Evolutionary conservation across 2,329 filamentous ascomycete genomes (phyloP).

Genomic region (Dryadomyces quercus-mongolicae): DNA sequence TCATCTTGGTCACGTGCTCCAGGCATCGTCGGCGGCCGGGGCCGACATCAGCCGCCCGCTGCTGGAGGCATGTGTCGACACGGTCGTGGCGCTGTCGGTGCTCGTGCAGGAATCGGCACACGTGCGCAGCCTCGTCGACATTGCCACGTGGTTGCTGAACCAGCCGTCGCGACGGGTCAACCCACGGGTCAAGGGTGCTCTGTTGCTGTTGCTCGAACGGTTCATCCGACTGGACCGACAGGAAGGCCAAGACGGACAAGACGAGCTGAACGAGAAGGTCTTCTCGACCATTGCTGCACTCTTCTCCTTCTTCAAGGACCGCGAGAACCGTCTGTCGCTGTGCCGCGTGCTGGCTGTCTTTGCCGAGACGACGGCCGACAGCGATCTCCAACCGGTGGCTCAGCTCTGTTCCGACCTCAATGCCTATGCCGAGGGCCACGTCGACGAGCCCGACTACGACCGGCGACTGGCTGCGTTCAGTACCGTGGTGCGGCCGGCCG

Average conservation of each 20-base stretch:
- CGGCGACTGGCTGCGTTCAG: constrained; percentile 67
- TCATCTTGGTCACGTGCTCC: constrained; percentile 7
- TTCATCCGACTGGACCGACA: constrained; percentile 57
- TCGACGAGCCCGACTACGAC: constrained; percentile 86
- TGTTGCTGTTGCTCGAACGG: constrained; percentile 69
- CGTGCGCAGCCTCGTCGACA: constrained; percentile 65
- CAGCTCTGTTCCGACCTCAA: constrained; percentile 69
- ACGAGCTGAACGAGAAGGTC: constrained; percentile 47
- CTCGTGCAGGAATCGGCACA: constrained; percentile 56
- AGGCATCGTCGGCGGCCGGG: constrained; percentile 1
- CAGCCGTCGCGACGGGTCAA: constrained; percentile 77
- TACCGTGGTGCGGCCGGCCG: constrained; percentile 52
- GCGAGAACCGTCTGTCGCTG: constrained; percentile 60
- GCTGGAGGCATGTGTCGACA: constrained; percentile 66
- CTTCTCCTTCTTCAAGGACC: constrained; percentile 84
- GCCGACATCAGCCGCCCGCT: constrained; percentile 54
- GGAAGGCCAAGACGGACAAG: constrained; percentile 33
- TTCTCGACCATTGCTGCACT: constrained; percentile 67
- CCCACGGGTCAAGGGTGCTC: constrained; percentile 67
- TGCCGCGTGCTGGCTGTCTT: constrained; percentile 63
- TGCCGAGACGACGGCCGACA: constrained; percentile 41
- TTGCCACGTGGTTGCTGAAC: constrained; percentile 68
- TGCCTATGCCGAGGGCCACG: constrained; percentile 55
- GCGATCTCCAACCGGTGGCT: constrained; percentile 35
- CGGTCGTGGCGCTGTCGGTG: constrained; percentile 63